Conservation (phyloP, 148 eudicot genomes). For the Diospyros lotus region DNA sequence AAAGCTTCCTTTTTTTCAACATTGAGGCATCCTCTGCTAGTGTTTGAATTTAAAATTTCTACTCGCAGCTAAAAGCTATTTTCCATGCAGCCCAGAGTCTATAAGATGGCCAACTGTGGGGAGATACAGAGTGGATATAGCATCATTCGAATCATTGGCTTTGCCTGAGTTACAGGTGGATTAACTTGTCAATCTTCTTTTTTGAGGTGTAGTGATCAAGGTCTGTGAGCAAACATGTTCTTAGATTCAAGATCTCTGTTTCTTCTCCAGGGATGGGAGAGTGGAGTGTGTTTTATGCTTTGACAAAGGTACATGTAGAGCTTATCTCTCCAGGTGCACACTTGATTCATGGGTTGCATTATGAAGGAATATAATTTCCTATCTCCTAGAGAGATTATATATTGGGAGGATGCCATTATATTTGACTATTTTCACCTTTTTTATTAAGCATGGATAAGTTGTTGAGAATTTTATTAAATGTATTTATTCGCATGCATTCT, state of each 20-base stretch:
- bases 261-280: neutral
- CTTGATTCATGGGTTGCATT: no score
- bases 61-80: neutral
- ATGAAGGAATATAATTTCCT: no score
- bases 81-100: slow-evolving; percentile 61
- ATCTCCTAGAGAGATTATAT: no score
- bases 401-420: no score
- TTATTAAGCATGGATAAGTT: no score
- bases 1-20: neutral
- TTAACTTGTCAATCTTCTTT: slow-evolving; percentile 7
- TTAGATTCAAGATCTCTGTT: neutral
- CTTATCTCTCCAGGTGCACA: no score
- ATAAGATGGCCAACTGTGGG: slow-evolving; percentile 83
- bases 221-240: neutral
- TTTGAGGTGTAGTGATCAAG: neutral
- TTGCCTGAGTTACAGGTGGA: slow-evolving; percentile 86
- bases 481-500: no score
- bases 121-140: slow-evolving; percentile 69
- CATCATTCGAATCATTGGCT: slow-evolving; percentile 80
- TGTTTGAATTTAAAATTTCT: neutral
- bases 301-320: neutral
- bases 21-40: neutral
- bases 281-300: neutral
- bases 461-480: no score
- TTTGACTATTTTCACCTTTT: no score